These are phyloP conservation scores for Mycena metata DNA, from an alignment of 768 basidiomycete species.

Conservation along the genomic window DNA sequence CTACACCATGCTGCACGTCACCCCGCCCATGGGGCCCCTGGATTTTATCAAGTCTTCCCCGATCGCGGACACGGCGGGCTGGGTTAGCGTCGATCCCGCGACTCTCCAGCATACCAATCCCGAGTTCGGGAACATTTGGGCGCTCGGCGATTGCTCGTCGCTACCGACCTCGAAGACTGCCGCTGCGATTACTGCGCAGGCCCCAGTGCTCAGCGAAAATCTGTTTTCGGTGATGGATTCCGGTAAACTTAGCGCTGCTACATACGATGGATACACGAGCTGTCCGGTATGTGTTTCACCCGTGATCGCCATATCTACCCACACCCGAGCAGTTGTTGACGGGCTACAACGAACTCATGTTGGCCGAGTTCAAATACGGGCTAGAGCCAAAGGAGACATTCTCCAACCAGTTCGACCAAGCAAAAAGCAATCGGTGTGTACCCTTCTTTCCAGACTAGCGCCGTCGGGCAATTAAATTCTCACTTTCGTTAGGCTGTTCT, in stretches of 20 bases:
- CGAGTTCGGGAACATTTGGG: constrained; percentile 85
- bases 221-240: constrained; percentile 80
- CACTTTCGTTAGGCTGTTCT: constrained; percentile 69
- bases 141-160: constrained; percentile 92
- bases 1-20: constrained; percentile 87
- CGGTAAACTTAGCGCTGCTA: constrained; percentile 76
- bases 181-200: constrained; percentile 92
- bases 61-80: constrained; percentile 85
- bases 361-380: constrained; percentile 97
- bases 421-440: constrained; percentile 77
- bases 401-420: constrained; percentile 75
- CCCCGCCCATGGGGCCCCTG: constrained; percentile 93
- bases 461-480: constrained; percentile 23
- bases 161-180: constrained; percentile 97
- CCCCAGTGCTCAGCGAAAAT: constrained; percentile 93
- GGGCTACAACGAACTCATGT: constrained; percentile 85
- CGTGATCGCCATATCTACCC: constrained; percentile 26
- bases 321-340: constrained; percentile 70
- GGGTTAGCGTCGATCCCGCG: constrained; percentile 87
- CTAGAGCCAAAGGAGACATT: constrained; percentile 91
- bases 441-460: background rate
- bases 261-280: constrained; percentile 91
- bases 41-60: constrained; percentile 84
- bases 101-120: constrained; percentile 90
- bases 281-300: constrained; percentile 71